phyloP scores from a whole-genome alignment of 495 filamentous ascomycete species.

The Hypoxylon intermedium region DNA sequence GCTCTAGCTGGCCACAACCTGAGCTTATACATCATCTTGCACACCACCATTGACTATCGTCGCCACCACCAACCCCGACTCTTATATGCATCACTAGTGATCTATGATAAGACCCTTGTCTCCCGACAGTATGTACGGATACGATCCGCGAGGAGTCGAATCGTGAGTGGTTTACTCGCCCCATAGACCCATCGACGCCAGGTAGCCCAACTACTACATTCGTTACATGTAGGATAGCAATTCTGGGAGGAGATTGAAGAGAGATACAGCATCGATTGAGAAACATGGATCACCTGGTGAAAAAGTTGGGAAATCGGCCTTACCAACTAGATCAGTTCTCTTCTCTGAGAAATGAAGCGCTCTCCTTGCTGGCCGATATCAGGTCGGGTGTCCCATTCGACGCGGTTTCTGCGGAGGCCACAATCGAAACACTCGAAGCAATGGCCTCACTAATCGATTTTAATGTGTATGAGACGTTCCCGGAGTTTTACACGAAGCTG shows the following conservation, averaged over 20 bases:
- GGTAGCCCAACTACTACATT: too few species aligned
- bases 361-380: neutral
- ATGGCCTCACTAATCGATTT: neutral
- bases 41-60: too few species aligned
- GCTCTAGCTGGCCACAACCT: too few species aligned
- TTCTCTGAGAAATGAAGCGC: neutral
- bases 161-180: too few species aligned
- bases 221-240: too few species aligned
- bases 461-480: neutral
- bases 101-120: too few species aligned
- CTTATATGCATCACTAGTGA: too few species aligned
- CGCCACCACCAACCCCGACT: too few species aligned
- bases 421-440: neutral
- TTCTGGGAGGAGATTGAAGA: neutral
- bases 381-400: neutral
- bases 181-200: too few species aligned
- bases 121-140: too few species aligned
- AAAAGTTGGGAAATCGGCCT: neutral
- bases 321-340: constrained; percentile 1
- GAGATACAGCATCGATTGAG: neutral
- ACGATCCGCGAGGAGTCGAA: too few species aligned
- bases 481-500: neutral
- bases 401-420: neutral
- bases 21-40: too few species aligned
- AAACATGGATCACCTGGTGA: neutral